Percentiles rank a stretch among this genome's conserved stretches.
Conservation (phyloP, 2,329 filamentous ascomycete species). For the Penicillium vulpinum region DNA sequence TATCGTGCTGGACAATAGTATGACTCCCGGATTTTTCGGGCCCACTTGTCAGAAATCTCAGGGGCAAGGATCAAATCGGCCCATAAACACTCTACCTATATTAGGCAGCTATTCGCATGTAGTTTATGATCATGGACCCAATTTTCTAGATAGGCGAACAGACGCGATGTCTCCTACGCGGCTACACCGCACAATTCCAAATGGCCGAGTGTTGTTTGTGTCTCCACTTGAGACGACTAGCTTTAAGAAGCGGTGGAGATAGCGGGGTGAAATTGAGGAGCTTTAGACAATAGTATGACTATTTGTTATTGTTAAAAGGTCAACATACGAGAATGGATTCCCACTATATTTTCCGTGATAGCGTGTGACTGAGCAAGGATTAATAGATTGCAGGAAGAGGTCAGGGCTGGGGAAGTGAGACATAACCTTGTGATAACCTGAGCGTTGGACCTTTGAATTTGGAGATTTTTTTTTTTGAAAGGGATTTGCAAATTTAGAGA, state of each 20-base stretch:
- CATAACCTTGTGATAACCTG: not conserved
- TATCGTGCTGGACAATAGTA: not conserved
- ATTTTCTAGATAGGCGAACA: constrained; percentile 8
- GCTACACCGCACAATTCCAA: constrained; percentile 8
- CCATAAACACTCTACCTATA: not conserved
- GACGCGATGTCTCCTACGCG: constrained; percentile 9
- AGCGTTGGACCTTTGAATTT: not conserved
- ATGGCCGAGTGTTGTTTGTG: not conserved
- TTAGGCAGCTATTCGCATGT: not conserved
- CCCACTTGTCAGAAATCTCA: not conserved
- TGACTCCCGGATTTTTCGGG: not conserved
- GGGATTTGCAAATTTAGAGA: not conserved
- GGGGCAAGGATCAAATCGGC: not conserved
- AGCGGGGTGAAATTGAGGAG: not conserved
- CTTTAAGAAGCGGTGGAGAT: constrained; percentile 3
- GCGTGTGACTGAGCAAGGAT: constrained; percentile 5
- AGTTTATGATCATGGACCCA: constrained; percentile 1
- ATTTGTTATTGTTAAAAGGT: not conserved
- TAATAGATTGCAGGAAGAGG: constrained; percentile 6
- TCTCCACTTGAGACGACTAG: constrained; percentile 7
- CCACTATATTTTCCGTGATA: not conserved
- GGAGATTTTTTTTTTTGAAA: not conserved
- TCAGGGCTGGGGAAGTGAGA: constrained; percentile 2
- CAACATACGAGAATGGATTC: not conserved
- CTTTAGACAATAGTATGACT: not conserved